Base-by-base conservation (phyloP, 352 stramenopile species). In the Thalassiosira pacifica region DNA sequence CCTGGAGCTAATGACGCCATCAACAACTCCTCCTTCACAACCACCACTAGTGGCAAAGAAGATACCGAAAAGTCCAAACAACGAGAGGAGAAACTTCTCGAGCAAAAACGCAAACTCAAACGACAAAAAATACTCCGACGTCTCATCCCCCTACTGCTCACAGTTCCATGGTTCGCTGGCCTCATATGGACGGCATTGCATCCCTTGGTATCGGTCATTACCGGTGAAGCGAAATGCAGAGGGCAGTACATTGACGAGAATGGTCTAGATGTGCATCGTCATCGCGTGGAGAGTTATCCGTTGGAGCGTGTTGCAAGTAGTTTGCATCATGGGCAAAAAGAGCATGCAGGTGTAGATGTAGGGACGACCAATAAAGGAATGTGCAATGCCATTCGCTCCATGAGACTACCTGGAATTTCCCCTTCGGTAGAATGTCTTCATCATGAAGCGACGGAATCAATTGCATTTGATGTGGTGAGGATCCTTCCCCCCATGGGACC, bases 221-320 rank as follows among this genome's bases (percentile, higher is more conserved):
- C 89, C 0, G 90, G 92, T 53, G 88, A 93, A 85, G 59, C 89
- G 13, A 93, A 94, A 86, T 93, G 88, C 69, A 82, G 91, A 32
- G 87, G 90, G 26, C 79, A 59, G 48, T 94, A 87, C 74, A 91
- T 94, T 74, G 92, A 94, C 70, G 92, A 95, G 80, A 88, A 94
- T 76, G 86, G 87, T 27, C 83, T 95, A 27, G 75, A 85, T 69
- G 82, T 88, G 19, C 86, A 76, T 86, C 68, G 45, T 2, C 80
- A 78, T 74, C 74, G 79, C 18, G 76, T 89, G 45, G 42, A 26
- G 8, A 27, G 0, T 13, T 84, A 89, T 81, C 83, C 83, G n/a
- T 29, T 79, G 45, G 59, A 63, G 13, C n/a, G 80, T 48, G 34
- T 45, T 22, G 34, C 5, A n/a, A n/a, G n/a, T 2, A 69, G 3